Evolutionary conservation across 441 rosid genomes (phyloP).

Genomic region (Breynia disticha): DNA sequence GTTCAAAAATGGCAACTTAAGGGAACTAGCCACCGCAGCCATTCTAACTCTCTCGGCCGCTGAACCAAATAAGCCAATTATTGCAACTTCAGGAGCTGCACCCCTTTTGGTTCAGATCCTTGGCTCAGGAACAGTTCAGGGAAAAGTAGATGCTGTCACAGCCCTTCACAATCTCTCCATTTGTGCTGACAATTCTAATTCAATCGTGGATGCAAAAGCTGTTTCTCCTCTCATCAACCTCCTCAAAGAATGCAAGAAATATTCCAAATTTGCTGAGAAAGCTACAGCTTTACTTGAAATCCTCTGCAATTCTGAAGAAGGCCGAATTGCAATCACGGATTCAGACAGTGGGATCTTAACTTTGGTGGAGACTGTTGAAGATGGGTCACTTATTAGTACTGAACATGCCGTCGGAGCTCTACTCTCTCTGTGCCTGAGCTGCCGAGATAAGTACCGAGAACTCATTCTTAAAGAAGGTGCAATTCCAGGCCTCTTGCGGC

Average conservation of each 20-base stretch:
- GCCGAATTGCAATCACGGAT: constrained; percentile 40
- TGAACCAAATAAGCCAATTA: constrained; percentile 48
- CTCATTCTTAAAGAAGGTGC: constrained; percentile 74
- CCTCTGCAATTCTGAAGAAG: constrained; percentile 54
- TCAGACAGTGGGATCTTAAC: constrained; percentile 54
- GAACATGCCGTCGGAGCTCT: constrained; percentile 58
- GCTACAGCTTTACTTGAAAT: constrained; percentile 59
- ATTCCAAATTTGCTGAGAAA: constrained; percentile 69
- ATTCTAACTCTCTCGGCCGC: constrained; percentile 70
- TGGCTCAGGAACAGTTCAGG: constrained; percentile 56
- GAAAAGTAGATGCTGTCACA: constrained; percentile 66
- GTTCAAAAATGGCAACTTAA: constrained; percentile 34
- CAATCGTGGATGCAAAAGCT: constrained; percentile 44
- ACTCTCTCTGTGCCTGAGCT: constrained; percentile 51
- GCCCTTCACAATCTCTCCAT: constrained; percentile 61
- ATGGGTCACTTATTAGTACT: constrained; percentile 57
- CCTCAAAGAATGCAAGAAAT: constrained; percentile 64
- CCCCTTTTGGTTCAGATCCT: constrained; percentile 64
- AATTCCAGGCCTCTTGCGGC: constrained; percentile 63
- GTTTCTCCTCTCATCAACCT: constrained; percentile 56
- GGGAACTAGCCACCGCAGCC: constrained; percentile 67
- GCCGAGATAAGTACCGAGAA: constrained; percentile 45
- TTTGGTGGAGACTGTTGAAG: constrained; percentile 66
- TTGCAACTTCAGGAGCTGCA: constrained; percentile 52
- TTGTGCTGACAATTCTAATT: constrained; percentile 33